A percentile compares a stretch with the other conserved stretches of the same genome.
Conservation (phyloP, 345 rosid species). For the Carallia pectinifolia region DNA sequence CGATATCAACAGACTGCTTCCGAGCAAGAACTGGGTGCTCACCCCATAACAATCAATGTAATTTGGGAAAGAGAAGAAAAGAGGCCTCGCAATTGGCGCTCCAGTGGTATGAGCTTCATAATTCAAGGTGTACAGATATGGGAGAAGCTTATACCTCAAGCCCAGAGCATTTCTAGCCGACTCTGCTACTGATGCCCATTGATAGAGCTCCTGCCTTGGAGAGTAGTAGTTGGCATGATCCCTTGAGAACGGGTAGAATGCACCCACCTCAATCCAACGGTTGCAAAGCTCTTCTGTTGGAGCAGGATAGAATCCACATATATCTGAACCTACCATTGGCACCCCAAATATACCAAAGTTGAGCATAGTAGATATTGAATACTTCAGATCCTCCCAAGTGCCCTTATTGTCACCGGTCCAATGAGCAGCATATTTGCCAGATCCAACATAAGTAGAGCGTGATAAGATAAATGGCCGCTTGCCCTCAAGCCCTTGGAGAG, state of each 20-base stretch:
- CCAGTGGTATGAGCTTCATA: slow-evolving; percentile 74
- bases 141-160: slow-evolving; percentile 86
- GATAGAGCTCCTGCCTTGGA: slow-evolving; percentile 96
- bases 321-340: slow-evolving; percentile 96
- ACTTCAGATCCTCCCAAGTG: slow-evolving; percentile 85
- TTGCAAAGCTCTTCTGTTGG: slow-evolving; percentile 96
- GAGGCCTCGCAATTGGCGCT: slow-evolving; percentile 92
- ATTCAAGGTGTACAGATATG: slow-evolving; percentile 79
- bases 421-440: slow-evolving; percentile 88
- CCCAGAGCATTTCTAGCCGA: slow-evolving; percentile 95
- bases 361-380: slow-evolving; percentile 82
- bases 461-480: slow-evolving; percentile 89
- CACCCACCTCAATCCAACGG: slow-evolving; percentile 95
- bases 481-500: slow-evolving; percentile 63
- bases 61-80: slow-evolving; percentile 88
- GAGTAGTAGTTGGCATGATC: slow-evolving; percentile 92
- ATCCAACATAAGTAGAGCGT: slow-evolving; percentile 85
- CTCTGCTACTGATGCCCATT: slow-evolving; percentile 75
- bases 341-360: slow-evolving; percentile 92
- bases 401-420: slow-evolving; percentile 98
- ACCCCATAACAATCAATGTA: slow-evolving; percentile 57
- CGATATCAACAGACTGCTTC: slow-evolving; percentile 83
- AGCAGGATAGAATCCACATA: slow-evolving; percentile 90
- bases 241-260: slow-evolving; percentile 93
- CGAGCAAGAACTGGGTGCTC: slow-evolving; percentile 92